Base-by-base conservation (phyloP, 441 rosid species). In the Eutrema salsugineum region DNA sequence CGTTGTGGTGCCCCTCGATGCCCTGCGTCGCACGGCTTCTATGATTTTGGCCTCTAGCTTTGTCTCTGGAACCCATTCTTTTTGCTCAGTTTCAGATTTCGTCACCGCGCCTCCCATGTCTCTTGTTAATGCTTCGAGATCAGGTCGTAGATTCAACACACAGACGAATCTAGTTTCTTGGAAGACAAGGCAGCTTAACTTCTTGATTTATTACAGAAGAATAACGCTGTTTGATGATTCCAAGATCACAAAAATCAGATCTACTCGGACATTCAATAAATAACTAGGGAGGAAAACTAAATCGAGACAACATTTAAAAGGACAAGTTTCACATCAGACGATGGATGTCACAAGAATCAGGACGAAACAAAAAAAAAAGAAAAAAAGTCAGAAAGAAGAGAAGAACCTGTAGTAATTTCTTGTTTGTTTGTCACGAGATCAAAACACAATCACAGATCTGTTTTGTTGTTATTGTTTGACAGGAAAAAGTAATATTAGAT, bases 1-100 rank as follows among this genome's bases (percentile, higher is more conserved):
- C 80, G 88, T 72, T 30, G 85, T 59, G 63, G 87, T 85, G 67
- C 91, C 97, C 79, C 54, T 70, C 35, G 83, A 75, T 67, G 88
- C 91, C 72, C 94, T 84, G 47, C 87, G 84, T 75, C 78, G 87
- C 87, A 90, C 77, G 47, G 96, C 93, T 85, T 91, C 97, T 44
- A 79, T 86, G 84, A 91, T 87, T 68, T 88, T 90, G 11, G 88
- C 86, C 79, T 94, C 99, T 9, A 94, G 84, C 79, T 92, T 89
- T 46, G 93, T 87, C 80, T 87, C 96, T 24, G 91, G 85, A 36
- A 79, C 66, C 71, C 80, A 71, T 77, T 51, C 66, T 43, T 27
- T 56, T 36, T 87, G 59, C 17, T 55, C 4, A 17, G 83, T 35
- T 69, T 77, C 86, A 16, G 54, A 68, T 76, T 83, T 92, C 35